Evolutionary conservation across 805 yeast species (phyloP), one percentile per base, ranked within the genome.

Genomic region (Candida glaebosa): DNA sequence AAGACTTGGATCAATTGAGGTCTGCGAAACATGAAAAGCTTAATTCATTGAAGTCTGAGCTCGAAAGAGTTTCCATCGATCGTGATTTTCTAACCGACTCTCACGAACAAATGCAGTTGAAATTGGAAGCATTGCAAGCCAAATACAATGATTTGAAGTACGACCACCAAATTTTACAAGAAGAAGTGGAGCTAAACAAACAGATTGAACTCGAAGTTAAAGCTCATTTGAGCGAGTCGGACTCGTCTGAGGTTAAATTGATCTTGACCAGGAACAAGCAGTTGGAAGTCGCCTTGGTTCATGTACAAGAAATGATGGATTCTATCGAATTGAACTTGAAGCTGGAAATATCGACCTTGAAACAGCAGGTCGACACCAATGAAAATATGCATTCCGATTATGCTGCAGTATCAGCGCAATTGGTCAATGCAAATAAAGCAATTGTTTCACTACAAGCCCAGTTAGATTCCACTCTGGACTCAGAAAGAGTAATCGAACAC

Each of bases 281-380:
- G 30, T 50, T 78, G 18, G 79, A 76, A 46, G 31, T 54, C n/a
- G 72, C 78, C 0, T 47, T 77, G 18, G 28, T 59, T 3, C 62
- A 60, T 28, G 48, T 73, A 4, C 56, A 62, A 38, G 55, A 57
- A 9, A 46, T 58, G 16, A 42, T 63, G 14, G 39, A 50, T 4
- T 52, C 55, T 12, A 52, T 55, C 4, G 67, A 71, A 35, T n/a
- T 36, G 2, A 45, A 48, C 2, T 42, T 64, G 4, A 49, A 38
- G 3, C 40, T 37, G 0, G 60, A 63, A 14, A 42, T 68, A 4
- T 44, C 48, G 1, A 15, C 15, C 10, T 40, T 45, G 35, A 30
- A 34, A 14, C 10, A 28, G 4, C 19, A 38, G n/a, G 12, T 38
- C 3, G 16, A n/a, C 3, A 20, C 18, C 3, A 14, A 20, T 4